These are phyloP conservation scores for Dysphania ambrosioides DNA, from an alignment of 148 eudicot genomes.

Conservation along the genomic window DNA sequence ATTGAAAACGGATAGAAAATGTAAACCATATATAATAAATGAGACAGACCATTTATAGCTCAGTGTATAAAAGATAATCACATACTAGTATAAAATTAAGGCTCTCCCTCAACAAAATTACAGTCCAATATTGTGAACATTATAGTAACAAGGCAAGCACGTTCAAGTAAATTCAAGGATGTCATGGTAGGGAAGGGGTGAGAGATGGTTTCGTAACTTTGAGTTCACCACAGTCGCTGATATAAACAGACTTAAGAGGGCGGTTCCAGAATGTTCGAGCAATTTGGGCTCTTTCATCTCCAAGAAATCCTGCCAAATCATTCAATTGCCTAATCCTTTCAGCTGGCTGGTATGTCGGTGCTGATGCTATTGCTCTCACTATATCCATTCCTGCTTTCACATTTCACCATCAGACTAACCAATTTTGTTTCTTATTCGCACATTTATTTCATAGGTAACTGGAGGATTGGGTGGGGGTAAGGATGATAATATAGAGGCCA, in stretches of 20 bases:
- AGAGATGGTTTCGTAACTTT: constrained; percentile 75
- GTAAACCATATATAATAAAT: too few relatives aligned
- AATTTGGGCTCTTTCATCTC: constrained; percentile 84
- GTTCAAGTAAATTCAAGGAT: background rate
- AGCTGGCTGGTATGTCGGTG: constrained; percentile 74
- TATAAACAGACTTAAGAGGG: constrained; percentile 75
- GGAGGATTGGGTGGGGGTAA: too few relatives aligned
- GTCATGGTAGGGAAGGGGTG: constrained; percentile 73
- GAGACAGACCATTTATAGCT: too few relatives aligned
- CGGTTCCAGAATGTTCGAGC: constrained; percentile 81
- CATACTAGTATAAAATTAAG: too few relatives aligned
- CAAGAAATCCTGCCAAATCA: constrained; percentile 78
- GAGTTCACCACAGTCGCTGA: constrained; percentile 83
- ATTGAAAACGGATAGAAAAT: too few relatives aligned
- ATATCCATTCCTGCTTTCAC: constrained; percentile 67
- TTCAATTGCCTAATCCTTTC: constrained; percentile 75
- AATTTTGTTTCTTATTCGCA: too few relatives aligned
- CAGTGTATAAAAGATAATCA: too few relatives aligned
- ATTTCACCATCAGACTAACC: background rate
- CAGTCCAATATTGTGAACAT: background rate
- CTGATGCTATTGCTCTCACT: constrained; percentile 65
- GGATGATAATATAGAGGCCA: too few relatives aligned
- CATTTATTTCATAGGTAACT: too few relatives aligned
- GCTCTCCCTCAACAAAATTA: background rate
- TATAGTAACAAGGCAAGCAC: background rate